Percentiles rank a stretch among this genome's conserved stretches.
Evolutionary conservation across 2,329 filamentous ascomycete species (phyloP).

Genomic region (Fusarium foetens): DNA sequence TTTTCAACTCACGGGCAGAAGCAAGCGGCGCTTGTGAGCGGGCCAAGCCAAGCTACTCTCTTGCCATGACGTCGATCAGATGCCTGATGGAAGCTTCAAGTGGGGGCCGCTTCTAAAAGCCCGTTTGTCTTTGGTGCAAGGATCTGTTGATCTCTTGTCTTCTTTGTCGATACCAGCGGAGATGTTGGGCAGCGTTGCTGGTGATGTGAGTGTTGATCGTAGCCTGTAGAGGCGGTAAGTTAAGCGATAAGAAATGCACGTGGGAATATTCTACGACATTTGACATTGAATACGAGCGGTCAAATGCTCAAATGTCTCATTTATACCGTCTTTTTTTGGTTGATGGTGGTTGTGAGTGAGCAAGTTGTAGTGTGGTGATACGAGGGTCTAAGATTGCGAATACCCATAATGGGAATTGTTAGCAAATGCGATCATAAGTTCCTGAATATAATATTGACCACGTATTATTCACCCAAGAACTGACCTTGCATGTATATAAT

Average conservation of each 20-base stretch:
- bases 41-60: conserved; percentile 13
- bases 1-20: conserved; percentile 7
- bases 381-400: conserved; percentile 15
- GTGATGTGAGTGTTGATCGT: conserved; percentile 29
- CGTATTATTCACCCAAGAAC: not conserved
- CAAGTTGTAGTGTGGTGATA: not conserved
- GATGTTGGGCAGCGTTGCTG: conserved; percentile 10
- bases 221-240: conserved; percentile 6
- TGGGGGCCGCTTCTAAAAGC: conserved; percentile 24
- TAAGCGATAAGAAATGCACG: conserved; percentile 14
- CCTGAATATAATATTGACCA: not conserved
- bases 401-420: conserved; percentile 13
- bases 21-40: conserved; percentile 27
- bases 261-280: conserved; percentile 14
- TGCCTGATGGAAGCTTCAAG: conserved; percentile 24
- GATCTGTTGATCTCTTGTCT: conserved; percentile 6
- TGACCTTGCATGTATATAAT: not conserved
- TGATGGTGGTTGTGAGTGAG: not conserved
- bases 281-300: conserved; percentile 2
- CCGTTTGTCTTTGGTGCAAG: conserved; percentile 22
- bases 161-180: conserved; percentile 10
- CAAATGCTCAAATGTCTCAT: not conserved
- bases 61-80: conserved; percentile 42
- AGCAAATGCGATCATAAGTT: conserved; percentile 11
- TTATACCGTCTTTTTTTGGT: not conserved